Conservation (phyloP, 768 basidiomycete genomes). For the Collybia sordida region DNA sequence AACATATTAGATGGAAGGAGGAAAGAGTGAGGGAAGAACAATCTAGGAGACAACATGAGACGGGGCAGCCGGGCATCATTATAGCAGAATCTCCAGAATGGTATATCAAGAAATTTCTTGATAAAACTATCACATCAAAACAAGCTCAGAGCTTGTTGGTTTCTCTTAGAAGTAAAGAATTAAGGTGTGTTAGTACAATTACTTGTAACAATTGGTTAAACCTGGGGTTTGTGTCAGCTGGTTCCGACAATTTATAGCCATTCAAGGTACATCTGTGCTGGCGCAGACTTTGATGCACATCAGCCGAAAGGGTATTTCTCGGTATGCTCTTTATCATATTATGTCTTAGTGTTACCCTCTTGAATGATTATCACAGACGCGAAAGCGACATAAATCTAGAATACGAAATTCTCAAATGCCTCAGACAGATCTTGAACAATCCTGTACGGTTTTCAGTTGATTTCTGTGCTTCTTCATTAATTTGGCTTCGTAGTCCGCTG, state of each 20-base stretch:
- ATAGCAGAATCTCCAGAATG: conserved; percentile 82
- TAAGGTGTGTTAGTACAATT: conserved; percentile 52
- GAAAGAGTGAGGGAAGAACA: conserved; percentile 66
- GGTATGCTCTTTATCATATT: conserved; percentile 38
- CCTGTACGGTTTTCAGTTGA: conserved; percentile 30
- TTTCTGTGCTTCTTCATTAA: conserved; percentile 4
- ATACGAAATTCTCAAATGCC: conserved; percentile 85
- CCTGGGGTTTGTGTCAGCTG: conserved; percentile 48
- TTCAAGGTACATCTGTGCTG: conserved; percentile 84
- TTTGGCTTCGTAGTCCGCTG: conserved; percentile 48
- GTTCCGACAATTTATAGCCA: conserved; percentile 72
- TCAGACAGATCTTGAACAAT: conserved; percentile 79
- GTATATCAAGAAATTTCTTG: conserved; percentile 90
- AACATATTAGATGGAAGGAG: conserved; percentile 76
- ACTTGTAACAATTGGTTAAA: conserved; percentile 6
- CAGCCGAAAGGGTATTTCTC: conserved; percentile 63
- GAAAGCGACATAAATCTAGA: conserved; percentile 73
- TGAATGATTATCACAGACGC: conserved; percentile 36
- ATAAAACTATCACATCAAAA: conserved; percentile 79
- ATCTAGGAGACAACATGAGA: conserved; percentile 56
- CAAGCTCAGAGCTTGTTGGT: conserved; percentile 76
- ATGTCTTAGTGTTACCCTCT: neutral
- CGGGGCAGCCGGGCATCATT: conserved; percentile 51
- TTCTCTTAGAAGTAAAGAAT: conserved; percentile 76
- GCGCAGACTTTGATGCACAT: conserved; percentile 76